These are phyloP conservation scores for Cordyceps javanica DNA, from an alignment of 2,329 filamentous ascomycete genomes.

Conservation along the genomic window DNA sequence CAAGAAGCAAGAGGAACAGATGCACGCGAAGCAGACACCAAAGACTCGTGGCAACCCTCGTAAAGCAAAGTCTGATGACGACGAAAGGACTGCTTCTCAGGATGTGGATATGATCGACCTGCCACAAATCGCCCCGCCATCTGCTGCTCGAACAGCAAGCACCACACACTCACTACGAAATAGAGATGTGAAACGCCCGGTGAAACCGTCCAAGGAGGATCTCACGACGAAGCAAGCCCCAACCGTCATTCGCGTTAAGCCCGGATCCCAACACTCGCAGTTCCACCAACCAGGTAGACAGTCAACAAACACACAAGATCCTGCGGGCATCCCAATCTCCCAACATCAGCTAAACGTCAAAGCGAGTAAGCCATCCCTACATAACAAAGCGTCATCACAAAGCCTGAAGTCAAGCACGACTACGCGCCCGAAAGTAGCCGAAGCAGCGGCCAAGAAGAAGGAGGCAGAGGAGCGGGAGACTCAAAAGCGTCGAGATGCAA, in stretches of 20 bases:
- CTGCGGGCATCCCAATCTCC: slow-evolving; percentile 24
- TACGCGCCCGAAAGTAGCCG: slow-evolving; percentile 63
- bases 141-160: slow-evolving; percentile 49
- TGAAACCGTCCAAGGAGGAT: slow-evolving; percentile 57
- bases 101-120: slow-evolving; percentile 54
- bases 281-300: slow-evolving; percentile 53
- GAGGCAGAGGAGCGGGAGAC: slow-evolving; percentile 78
- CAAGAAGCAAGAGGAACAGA: slow-evolving; percentile 47
- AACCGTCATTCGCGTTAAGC: slow-evolving; percentile 67
- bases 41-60: slow-evolving; percentile 47
- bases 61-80: slow-evolving; percentile 36
- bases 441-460: slow-evolving; percentile 73
- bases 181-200: slow-evolving; percentile 51
- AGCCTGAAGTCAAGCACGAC: slow-evolving; percentile 60
- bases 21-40: slow-evolving; percentile 33
- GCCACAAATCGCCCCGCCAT: slow-evolving; percentile 51
- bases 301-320: slow-evolving; percentile 50
- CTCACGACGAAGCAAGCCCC: slow-evolving; percentile 58
- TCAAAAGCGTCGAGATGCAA: slow-evolving; percentile 73
- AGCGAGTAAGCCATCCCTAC: slow-evolving; percentile 59
- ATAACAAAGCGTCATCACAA: slow-evolving; percentile 48
- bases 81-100: slow-evolving; percentile 26
- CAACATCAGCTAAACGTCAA: slow-evolving; percentile 51
- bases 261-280: slow-evolving; percentile 55
- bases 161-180: slow-evolving; percentile 42